Percentiles rank a stretch among this genome's conserved stretches.
Evolutionary conservation across 345 rosid genomes (phyloP).

Genomic region (Moringa oleifera): DNA sequence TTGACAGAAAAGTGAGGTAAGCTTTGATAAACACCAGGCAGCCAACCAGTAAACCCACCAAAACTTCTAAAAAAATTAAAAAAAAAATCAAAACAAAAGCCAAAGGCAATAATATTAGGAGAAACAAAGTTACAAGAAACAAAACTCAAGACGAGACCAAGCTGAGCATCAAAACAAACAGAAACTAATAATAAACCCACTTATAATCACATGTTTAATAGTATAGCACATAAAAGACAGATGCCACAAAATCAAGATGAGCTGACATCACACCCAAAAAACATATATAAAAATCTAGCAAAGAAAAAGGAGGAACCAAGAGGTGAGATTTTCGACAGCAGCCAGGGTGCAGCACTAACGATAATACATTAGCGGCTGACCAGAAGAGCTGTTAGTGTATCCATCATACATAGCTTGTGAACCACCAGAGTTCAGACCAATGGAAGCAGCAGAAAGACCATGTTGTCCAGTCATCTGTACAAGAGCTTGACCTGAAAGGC

Average conservation of each 20-base stretch:
- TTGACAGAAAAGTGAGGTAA: too few species aligned
- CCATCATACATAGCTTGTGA: conserved; percentile 28
- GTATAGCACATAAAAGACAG: conserved; percentile 2
- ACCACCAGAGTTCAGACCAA: conserved; percentile 24
- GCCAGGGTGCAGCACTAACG: conserved; percentile 6
- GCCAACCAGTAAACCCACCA: too few species aligned
- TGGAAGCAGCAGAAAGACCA: conserved; percentile 25
- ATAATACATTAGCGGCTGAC: conserved; percentile 32
- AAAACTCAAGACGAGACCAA: not conserved
- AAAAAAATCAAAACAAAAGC: too few species aligned
- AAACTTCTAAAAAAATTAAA: too few species aligned
- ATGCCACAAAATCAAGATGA: not conserved
- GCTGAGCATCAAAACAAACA: not conserved
- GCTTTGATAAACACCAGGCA: too few species aligned
- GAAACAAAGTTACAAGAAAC: not conserved
- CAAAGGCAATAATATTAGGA: too few species aligned
- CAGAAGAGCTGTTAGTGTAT: conserved; percentile 18
- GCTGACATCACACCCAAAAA: conserved; percentile 8
- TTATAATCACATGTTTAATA: not conserved
- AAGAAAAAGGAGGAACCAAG: not conserved
- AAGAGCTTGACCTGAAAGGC: conserved; percentile 31
- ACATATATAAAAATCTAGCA: not conserved
- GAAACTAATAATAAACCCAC: not conserved
- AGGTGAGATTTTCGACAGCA: not conserved
- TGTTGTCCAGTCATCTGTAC: conserved; percentile 31